Conservation (phyloP, 2,329 filamentous ascomycete genomes). For the Alternaria sp. region DNA sequence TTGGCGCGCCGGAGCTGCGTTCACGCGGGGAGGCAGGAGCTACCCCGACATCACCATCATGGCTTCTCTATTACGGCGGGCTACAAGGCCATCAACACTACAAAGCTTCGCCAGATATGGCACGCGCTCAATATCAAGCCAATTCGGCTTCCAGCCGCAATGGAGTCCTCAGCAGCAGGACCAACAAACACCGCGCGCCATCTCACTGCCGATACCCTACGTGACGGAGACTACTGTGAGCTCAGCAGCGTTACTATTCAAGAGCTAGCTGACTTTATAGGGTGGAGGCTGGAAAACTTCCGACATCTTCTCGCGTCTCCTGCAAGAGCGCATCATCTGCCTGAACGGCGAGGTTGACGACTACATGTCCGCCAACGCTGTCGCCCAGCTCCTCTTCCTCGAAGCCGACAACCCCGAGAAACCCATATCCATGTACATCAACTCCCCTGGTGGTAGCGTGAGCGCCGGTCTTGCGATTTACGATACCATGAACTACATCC, state of each 20-base stretch:
- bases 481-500: slow-evolving; percentile 98
- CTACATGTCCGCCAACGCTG: slow-evolving; percentile 87
- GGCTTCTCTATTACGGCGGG: slow-evolving; percentile 39
- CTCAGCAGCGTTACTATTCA: not conserved
- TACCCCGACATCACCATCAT: slow-evolving; percentile 30
- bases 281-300: slow-evolving; percentile 60
- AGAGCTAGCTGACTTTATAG: slow-evolving; percentile 45
- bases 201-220: slow-evolving; percentile 56
- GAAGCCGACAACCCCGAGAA: slow-evolving; percentile 96
- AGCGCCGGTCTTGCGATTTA: slow-evolving; percentile 88
- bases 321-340: slow-evolving; percentile 87
- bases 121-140: slow-evolving; percentile 32
- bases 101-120: slow-evolving; percentile 15
- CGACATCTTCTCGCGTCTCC: slow-evolving; percentile 56
- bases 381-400: slow-evolving; percentile 95
- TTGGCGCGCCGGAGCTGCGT: slow-evolving; percentile 21
- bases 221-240: slow-evolving; percentile 58
- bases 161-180: slow-evolving; percentile 23
- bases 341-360: slow-evolving; percentile 93
- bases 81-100: slow-evolving; percentile 24
- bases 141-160: slow-evolving; percentile 33
- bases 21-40: slow-evolving; percentile 2
- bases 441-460: slow-evolving; percentile 92
- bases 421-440: slow-evolving; percentile 97
- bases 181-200: slow-evolving; percentile 37